Percentiles rank a stretch among this genome's conserved stretches.
These are phyloP conservation scores for Rhodotorula taiwanensis DNA, from an alignment of 768 basidiomycete species.

Conservation along the genomic window DNA sequence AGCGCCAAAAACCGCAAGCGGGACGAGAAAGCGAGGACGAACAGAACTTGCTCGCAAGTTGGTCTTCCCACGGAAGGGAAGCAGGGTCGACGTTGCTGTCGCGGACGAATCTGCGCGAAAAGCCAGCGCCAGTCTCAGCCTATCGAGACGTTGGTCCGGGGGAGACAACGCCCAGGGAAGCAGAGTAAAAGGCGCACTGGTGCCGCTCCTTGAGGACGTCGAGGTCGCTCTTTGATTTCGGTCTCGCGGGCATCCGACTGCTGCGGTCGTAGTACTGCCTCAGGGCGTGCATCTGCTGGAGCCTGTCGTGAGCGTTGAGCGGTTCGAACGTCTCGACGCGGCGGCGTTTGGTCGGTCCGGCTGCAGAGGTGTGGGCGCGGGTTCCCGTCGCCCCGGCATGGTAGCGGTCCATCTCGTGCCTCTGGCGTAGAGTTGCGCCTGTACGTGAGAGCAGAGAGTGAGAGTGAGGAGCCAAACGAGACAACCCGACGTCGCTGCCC, in stretches of 20 bases:
- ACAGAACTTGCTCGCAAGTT: conserved; percentile 80
- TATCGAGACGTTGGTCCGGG: not conserved
- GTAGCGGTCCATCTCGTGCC: conserved; percentile 6
- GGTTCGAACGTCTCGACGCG: conserved; percentile 40
- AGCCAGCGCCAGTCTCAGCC: too few relatives aligned
- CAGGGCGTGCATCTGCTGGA: conserved; percentile 37
- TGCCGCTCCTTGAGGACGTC: conserved; percentile 49
- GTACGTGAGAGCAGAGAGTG: not conserved
- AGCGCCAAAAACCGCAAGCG: not conserved
- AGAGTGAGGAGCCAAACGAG: not conserved
- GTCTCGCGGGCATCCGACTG: not conserved
- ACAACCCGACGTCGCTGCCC: too few relatives aligned
- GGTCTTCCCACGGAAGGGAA: conserved; percentile 66
- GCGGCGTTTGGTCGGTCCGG: conserved; percentile 33
- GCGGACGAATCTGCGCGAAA: conserved; percentile 73
- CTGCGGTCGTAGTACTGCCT: conserved; percentile 21
- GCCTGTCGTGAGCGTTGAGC: conserved; percentile 43
- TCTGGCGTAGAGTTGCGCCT: too few relatives aligned
- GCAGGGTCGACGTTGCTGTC: conserved; percentile 37
- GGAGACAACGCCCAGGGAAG: too few relatives aligned
- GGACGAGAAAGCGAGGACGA: conserved; percentile 64
- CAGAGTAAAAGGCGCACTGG: conserved; percentile 38
- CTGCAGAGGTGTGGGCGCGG: too few relatives aligned
- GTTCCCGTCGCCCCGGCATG: too few relatives aligned
- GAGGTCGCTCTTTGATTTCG: conserved; percentile 44